These are phyloP conservation scores for Raddia distichophylla DNA, from an alignment of 176 grass and related monocot genomes.

Conservation along the genomic window DNA sequence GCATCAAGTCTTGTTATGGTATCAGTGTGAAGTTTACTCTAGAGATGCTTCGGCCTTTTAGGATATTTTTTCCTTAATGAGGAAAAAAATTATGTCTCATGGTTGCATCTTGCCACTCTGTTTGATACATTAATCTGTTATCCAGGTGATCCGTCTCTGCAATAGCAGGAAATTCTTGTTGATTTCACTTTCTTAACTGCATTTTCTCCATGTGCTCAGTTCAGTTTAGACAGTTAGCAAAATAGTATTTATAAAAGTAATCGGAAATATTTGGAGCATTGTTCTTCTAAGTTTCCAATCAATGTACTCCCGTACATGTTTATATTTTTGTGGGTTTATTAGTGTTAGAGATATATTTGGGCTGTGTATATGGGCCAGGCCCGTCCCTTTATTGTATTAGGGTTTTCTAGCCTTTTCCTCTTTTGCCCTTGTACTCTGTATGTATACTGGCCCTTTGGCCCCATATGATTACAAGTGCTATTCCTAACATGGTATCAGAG, in stretches of 20 bases:
- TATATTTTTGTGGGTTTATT: neutral
- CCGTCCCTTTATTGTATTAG: too few species aligned
- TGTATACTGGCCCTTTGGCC: too few species aligned
- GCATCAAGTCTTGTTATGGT: neutral
- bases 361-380: too few species aligned
- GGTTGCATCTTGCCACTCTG: neutral
- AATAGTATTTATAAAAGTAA: neutral
- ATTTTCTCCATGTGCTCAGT: neutral
- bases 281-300: neutral
- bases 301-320: neutral
- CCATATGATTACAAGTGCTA: too few species aligned
- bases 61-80: neutral
- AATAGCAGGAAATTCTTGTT: neutral
- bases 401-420: too few species aligned
- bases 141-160: neutral
- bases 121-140: neutral
- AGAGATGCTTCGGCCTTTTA: neutral
- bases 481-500: too few species aligned
- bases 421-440: too few species aligned
- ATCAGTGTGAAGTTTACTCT: too few species aligned
- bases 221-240: neutral
- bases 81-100: neutral
- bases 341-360: too few species aligned
- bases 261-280: neutral
- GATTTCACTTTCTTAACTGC: neutral